Base-by-base conservation (phyloP, 192 early-diverging fungal species). In the Gryganskiella cystojenkinii region DNA sequence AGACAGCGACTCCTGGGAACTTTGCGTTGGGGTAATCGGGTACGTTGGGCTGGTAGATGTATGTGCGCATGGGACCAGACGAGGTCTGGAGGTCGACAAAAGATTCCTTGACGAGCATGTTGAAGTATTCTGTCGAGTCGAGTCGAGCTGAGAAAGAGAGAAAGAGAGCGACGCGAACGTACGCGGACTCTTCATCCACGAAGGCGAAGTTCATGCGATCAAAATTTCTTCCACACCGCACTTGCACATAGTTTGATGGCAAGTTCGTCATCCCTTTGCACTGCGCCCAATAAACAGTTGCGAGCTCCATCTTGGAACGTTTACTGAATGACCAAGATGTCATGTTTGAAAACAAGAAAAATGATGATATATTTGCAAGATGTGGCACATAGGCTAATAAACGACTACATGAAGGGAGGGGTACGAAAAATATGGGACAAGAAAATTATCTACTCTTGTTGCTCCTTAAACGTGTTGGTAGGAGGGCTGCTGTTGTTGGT, bases 61-160 rank as follows among this genome's bases (percentile, higher is more conserved):
- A 87, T 15, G 87, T 68, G 44, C 88, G 56, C 85, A 90, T 89
- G 2, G 65, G 80, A 20, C 83, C 83, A 3, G 71, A 71, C 1
- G 81, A 74, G 44, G 80, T 82, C 46, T 71, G 61, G 6, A 88
- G 56, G 56, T 88, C 86, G 33, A 81, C 71, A 47, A 64, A 42
- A 33, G 56, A 69, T 81, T 88, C 86, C 61, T 80, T 80, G 55
- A 88, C 82, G n/a, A 88, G 69, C 86, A 88, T 88, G 30, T 35
- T 37, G 20, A 24, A 45, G 19, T 9, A 5, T 20, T 44, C 14
- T 37, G 42, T 37, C 20, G 30, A 22, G 24, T 17, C 14, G 11
- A 17, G 30, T 51, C 27, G 43, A 44, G 22, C 20, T 67, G 27
- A 34, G 52, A 13, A 44, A 27, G 27, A 47, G 55, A 27, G 45